Evolutionary conservation across 768 basidiomycete species (phyloP).

Genomic region (Psilocybe cubensis): DNA sequence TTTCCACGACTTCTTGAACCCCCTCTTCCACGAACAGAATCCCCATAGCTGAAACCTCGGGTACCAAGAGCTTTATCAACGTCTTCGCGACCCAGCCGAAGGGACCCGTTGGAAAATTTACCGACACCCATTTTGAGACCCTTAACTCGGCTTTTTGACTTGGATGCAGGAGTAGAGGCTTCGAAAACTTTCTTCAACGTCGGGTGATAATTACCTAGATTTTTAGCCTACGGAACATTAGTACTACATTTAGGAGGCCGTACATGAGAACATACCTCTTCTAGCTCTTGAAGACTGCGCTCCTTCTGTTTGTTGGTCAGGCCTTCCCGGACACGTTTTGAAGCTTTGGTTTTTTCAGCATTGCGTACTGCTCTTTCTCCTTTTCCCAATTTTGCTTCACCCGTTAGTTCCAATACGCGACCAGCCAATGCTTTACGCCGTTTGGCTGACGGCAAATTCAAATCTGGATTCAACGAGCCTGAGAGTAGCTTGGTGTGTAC

Average conservation of each 20-base stretch:
- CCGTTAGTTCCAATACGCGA: constrained; percentile 74
- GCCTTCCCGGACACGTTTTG: constrained; percentile 75
- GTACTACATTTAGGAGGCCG: background rate
- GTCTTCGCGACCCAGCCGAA: constrained; percentile 68
- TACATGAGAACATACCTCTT: constrained; percentile 59
- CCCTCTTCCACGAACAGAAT: constrained; percentile 19
- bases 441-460: constrained; percentile 66
- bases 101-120: constrained; percentile 68
- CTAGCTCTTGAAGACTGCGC: constrained; percentile 54
- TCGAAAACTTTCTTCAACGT: constrained; percentile 71
- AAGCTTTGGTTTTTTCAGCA: constrained; percentile 69
- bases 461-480: constrained; percentile 66
- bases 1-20: constrained; percentile 10
- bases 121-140: constrained; percentile 84
- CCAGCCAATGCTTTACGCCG: constrained; percentile 77
- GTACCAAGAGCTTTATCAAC: constrained; percentile 39
- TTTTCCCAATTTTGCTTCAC: constrained; percentile 70
- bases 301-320: constrained; percentile 64
- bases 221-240: constrained; percentile 63
- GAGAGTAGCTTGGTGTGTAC: constrained; percentile 82
- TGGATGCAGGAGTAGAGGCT: constrained; percentile 27
- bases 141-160: constrained; percentile 55
- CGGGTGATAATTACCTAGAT: constrained; percentile 85
- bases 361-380: constrained; percentile 67
- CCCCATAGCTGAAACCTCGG: constrained; percentile 25